Conservation (phyloP, 2,329 filamentous ascomycete genomes). For the Proliferodiscus dingleyae region DNA sequence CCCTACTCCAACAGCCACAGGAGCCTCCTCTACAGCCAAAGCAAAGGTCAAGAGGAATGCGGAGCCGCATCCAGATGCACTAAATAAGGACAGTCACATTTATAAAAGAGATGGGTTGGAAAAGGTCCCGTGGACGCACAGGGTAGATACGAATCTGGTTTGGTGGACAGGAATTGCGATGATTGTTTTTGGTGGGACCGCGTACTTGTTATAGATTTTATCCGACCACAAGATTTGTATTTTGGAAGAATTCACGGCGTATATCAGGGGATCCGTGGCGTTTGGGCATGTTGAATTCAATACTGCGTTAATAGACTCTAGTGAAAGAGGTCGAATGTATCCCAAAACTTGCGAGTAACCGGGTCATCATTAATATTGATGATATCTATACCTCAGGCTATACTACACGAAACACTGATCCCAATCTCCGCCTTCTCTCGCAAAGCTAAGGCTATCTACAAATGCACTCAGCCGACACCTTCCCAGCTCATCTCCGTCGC, state of each 20-base stretch:
- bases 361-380: too few species aligned
- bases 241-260: slow-evolving; percentile 12
- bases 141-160: slow-evolving; percentile 27
- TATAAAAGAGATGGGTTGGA: slow-evolving; percentile 9
- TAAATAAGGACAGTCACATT: too few species aligned
- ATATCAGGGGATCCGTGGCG: neutral
- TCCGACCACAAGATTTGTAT: slow-evolving; percentile 11
- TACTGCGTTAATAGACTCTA: too few species aligned
- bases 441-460: slow-evolving; percentile 71
- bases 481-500: slow-evolving; percentile 64
- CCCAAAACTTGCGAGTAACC: too few species aligned
- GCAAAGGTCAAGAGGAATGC: slow-evolving; percentile 33
- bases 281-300: too few species aligned
- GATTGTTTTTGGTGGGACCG: slow-evolving; percentile 31
- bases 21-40: slow-evolving; percentile 34
- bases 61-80: too few species aligned
- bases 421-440: slow-evolving; percentile 69
- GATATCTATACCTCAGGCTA: neutral
- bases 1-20: slow-evolving; percentile 38
- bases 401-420: slow-evolving; percentile 48
- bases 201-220: slow-evolving; percentile 28
- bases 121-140: slow-evolving; percentile 13
- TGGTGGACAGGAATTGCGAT: slow-evolving; percentile 33
- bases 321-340: too few species aligned
- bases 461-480: slow-evolving; percentile 67